Base-by-base conservation (phyloP, 805 yeast species). In the Clavispora carvajalis region DNA sequence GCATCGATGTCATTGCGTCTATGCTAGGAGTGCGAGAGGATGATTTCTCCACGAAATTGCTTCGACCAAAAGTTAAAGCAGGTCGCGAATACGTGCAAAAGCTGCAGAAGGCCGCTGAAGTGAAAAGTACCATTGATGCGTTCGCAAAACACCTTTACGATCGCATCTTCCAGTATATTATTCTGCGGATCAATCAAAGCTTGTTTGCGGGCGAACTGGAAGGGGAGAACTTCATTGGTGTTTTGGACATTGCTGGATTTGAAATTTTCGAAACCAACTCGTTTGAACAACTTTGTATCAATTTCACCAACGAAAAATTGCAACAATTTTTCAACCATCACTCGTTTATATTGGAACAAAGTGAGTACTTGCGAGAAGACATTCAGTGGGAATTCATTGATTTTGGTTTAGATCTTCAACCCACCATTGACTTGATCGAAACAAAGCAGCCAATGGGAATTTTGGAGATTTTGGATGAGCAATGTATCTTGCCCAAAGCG, bases 321-420 rank as follows among this genome's bases (percentile, higher is more conserved):
- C 82, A 77, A 52, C 82, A 77, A 48, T 77, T 74, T 44, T 77
- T 77, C 63, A 77, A 77, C 53, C 82, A 77, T 52, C 82, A 77
- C 52, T 74, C 78, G 52, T 77, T 77, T 53, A 78, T 76, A 11
- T 59, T 77, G 35, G 82, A 77, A 54, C 82, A 77, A 55, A 75
- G 77, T 46, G 82, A 77, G 52, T 77, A 77, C 45, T 52, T 77
- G 39, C 65, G 77, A 39, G 82, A 77, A 54, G 77, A 77, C 38
- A 77, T 77, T 34, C 74, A 74, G 46, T 77, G 82, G 82, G 73
- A 76, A 44, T 91, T 82, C 51, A 83, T 91, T 37, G 99, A 93
- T 58, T 93, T 89, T 63, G 99, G 99, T 12, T 85, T 82, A 45
- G 97, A 93, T 59, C 69, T 93, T 41, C 96, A 91, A 58, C 95